phyloP scores from a whole-genome alignment of 2,329 filamentous ascomycete genomes.

The Botrytis squamosa region DNA sequence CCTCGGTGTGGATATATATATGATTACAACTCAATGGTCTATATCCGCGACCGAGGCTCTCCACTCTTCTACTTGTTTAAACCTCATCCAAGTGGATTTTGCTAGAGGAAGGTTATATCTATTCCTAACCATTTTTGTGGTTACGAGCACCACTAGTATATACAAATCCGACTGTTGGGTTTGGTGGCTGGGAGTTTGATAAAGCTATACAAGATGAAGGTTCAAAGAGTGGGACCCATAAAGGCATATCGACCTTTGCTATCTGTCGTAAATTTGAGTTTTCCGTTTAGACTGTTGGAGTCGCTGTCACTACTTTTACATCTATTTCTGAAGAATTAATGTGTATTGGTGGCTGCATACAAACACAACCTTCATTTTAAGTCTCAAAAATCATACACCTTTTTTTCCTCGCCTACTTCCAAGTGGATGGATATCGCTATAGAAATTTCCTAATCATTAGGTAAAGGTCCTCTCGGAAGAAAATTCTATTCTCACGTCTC shows the following conservation, averaged over 20 bases:
- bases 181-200: neutral
- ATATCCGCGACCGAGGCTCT: slow-evolving; percentile 5
- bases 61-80: neutral
- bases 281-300: neutral
- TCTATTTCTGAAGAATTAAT: neutral
- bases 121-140: neutral
- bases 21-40: neutral
- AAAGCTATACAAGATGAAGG: neutral
- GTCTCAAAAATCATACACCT: neutral
- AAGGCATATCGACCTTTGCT: neutral
- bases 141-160: neutral
- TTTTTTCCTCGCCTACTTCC: neutral
- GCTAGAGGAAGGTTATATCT: neutral
- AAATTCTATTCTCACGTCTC: neutral
- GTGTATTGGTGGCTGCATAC: neutral
- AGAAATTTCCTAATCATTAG: neutral
- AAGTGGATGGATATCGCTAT: neutral
- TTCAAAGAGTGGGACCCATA: neutral
- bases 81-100: slow-evolving; percentile 3
- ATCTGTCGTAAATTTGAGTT: neutral
- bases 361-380: neutral
- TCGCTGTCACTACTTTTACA: neutral
- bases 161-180: neutral
- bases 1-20: slow-evolving; percentile 4
- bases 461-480: neutral